Conservation (phyloP, 768 basidiomycete genomes). For the Lentinula raphanica region DNA sequence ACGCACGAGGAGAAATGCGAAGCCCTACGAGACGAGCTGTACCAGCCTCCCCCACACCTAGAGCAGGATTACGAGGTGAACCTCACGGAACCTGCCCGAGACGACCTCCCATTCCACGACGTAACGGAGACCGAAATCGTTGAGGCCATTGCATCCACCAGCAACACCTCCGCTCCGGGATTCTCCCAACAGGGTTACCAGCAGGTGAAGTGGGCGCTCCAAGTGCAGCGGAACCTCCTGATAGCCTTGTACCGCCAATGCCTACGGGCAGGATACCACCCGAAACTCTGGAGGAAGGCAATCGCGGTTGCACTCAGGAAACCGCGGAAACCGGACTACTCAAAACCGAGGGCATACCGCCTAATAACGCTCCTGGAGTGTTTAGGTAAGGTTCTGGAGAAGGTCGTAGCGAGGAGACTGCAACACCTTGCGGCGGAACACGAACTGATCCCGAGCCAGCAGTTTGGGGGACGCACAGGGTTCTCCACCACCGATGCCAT, state of each 20-base stretch:
- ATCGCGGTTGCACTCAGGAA: constrained; percentile 28
- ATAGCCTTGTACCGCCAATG: constrained; percentile 14
- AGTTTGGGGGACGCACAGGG: too few species aligned
- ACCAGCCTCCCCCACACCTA: background rate
- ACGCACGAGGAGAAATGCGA: background rate
- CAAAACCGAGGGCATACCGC: constrained; percentile 26
- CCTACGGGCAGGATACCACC: constrained; percentile 21
- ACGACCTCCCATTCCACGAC: constrained; percentile 14
- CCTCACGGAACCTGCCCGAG: background rate
- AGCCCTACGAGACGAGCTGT: background rate
- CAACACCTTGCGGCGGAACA: constrained; percentile 16
- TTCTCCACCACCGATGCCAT: too few species aligned
- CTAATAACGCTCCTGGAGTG: constrained; percentile 30
- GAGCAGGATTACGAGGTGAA: background rate
- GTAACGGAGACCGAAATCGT: constrained; percentile 15
- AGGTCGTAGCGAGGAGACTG: constrained; percentile 20
- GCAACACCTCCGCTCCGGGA: constrained; percentile 19
- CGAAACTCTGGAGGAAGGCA: constrained; percentile 15
- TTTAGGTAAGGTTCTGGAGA: constrained; percentile 27
- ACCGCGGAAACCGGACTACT: constrained; percentile 31
- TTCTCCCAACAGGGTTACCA: constrained; percentile 18
- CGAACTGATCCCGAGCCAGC: constrained; percentile 14
- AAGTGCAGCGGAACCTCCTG: background rate
- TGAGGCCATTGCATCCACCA: constrained; percentile 15
- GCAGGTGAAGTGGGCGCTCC: constrained; percentile 22